Base-by-base conservation (phyloP, 805 yeast species). In the Zygotorulaspora sp. region DNA sequence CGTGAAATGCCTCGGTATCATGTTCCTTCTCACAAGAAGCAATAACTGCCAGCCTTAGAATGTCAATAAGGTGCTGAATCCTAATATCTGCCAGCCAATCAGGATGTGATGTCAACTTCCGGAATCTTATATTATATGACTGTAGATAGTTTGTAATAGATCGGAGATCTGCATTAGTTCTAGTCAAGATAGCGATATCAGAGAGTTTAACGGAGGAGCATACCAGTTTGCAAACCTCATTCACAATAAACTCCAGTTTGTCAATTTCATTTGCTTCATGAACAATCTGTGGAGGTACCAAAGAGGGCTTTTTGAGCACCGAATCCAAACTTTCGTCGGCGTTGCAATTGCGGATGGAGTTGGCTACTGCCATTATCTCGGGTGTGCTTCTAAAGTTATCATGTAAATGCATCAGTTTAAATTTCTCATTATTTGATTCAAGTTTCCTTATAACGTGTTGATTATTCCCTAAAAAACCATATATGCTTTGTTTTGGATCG, bases 401-500 rank as follows among this genome's bases (percentile, higher is more conserved):
- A 13, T 55, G 48, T 35, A 82, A 48, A 12, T 58, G 49, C 1
- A 71, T 48, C n/a, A 66, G 62, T 16, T 44, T 53, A 18, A 32
- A 30, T n/a, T 30, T 48, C 30, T 30, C 43, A 22, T 52, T 42
- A 6, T 44, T 20, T 6, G 32, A 17, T 3, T 50, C 47, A 7
- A 68, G 41, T 3, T 45, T 32, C 3, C 43, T 26, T 9, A 71
- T 55, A 3, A 65, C 60, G 3, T 53, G 35, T 1, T 66, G 65
- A 29, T 66, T 63, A 0, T 80, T 66, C 0, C 86, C 85, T 27
- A 81, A 52, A 53, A 83, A 83, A 19, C 69, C 78, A 53, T 80
- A 83, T 19, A 83, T 78, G 36, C 83, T 71, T 58, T 83, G 90
- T 53, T 77, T 69, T 1, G 78, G 74, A 58, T 83, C 90, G 1